A percentile compares a stretch with the other conserved stretches of the same genome.
phyloP scores from a whole-genome alignment of 2,329 filamentous ascomycete species.

The Diplocarpon rosae region DNA sequence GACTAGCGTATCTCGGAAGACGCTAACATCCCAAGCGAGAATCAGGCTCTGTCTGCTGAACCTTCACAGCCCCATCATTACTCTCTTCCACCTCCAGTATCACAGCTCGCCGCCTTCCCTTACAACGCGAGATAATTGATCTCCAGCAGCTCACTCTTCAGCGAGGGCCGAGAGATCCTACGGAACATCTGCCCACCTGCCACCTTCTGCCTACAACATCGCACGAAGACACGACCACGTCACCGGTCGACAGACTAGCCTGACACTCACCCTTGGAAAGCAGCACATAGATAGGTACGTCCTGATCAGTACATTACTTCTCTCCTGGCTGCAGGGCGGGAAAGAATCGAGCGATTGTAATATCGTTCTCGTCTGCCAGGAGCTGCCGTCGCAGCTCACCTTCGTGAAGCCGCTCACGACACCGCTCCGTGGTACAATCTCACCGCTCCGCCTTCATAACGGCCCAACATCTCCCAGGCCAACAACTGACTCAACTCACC shows the following conservation, averaged over 20 bases:
- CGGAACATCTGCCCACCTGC: background rate
- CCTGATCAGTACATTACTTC: background rate
- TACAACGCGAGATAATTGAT: conserved; percentile 11
- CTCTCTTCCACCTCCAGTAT: conserved; percentile 11
- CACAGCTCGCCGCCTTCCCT: conserved; percentile 3
- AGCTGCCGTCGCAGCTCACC: background rate
- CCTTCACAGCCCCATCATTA: too few relatives aligned
- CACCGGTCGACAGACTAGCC: conserved; percentile 10
- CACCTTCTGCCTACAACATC: conserved; percentile 3
- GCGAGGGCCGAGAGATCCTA: conserved; percentile 9
- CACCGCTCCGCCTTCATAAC: conserved; percentile 16
- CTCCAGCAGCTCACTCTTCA: conserved; percentile 6
- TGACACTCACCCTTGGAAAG: conserved; percentile 10
- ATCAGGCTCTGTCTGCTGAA: too few relatives aligned
- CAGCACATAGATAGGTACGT: conserved; percentile 17
- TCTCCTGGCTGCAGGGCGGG: background rate
- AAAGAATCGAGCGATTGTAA: background rate
- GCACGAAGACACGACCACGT: conserved; percentile 7
- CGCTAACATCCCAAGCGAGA: too few relatives aligned
- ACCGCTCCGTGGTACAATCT: conserved; percentile 5
- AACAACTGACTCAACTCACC: conserved; percentile 14
- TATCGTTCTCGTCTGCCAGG: background rate
- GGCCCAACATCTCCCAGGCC: conserved; percentile 10
- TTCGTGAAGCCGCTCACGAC: conserved; percentile 10
- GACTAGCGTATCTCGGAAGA: too few relatives aligned